These are phyloP conservation scores for Aphanomyces cochlioides DNA, from an alignment of 352 stramenopile species.

Conservation along the genomic window DNA sequence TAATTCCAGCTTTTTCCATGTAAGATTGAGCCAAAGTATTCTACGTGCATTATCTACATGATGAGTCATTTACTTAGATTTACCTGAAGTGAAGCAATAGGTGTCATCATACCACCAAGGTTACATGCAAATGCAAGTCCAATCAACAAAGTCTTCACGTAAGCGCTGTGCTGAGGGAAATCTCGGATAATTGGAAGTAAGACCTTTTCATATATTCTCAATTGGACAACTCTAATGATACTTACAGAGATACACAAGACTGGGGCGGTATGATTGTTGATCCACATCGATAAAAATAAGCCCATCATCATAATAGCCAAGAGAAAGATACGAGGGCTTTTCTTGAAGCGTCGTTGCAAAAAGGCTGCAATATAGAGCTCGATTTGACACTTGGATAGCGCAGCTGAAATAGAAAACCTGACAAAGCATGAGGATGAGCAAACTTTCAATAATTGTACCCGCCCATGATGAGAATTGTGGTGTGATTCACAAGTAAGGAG, in stretches of 20 bases:
- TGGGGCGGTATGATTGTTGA: constrained; percentile 90
- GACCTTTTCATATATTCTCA: constrained; percentile 35
- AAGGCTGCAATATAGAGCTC: constrained; percentile 88
- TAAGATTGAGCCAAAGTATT: constrained; percentile 84
- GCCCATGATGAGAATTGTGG: constrained; percentile 91
- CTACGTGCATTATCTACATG: neutral
- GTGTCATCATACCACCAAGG: constrained; percentile 91
- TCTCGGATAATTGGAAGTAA: constrained; percentile 86
- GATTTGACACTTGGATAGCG: constrained; percentile 90
- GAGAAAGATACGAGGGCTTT: constrained; percentile 85
- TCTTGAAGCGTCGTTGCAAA: constrained; percentile 86
- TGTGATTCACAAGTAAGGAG: constrained; percentile 88
- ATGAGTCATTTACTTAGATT: neutral
- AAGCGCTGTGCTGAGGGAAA: constrained; percentile 77
- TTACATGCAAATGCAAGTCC: constrained; percentile 92
- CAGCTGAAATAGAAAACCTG: constrained; percentile 83
- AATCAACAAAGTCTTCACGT: constrained; percentile 89
- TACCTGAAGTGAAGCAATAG: constrained; percentile 86
- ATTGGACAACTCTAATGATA: constrained; percentile 12
- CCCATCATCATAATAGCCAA: constrained; percentile 92
- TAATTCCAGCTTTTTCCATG: constrained; percentile 82
- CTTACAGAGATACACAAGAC: constrained; percentile 88
- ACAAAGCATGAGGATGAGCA: neutral
- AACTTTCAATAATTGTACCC: constrained; percentile 43
- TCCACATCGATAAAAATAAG: constrained; percentile 91